Percentiles rank a stretch among this genome's conserved stretches.
phyloP scores from a whole-genome alignment of 441 rosid species.

The Syzygium malaccense region DNA sequence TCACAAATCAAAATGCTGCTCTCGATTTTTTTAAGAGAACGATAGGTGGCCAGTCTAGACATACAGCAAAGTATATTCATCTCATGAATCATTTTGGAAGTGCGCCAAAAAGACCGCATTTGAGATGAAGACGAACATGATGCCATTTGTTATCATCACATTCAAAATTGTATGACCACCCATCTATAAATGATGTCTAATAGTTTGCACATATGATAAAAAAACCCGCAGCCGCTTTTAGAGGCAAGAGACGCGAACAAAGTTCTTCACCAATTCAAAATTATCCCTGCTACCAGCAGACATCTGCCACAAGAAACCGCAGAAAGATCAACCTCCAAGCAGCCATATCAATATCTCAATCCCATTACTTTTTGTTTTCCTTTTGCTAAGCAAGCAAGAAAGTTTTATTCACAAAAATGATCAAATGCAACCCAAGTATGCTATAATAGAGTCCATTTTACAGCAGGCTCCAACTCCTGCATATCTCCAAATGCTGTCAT shows the following conservation, averaged over 20 bases:
- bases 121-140: neutral
- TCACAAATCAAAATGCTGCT: neutral
- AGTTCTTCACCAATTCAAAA: neutral
- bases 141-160: neutral
- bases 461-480: neutral
- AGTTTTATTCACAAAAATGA: neutral
- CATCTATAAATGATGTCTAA: neutral
- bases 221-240: neutral
- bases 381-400: neutral
- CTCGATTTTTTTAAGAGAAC: neutral
- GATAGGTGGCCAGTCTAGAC: neutral
- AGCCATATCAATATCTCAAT: neutral
- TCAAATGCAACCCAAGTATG: neutral
- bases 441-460: neutral
- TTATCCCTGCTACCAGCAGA: neutral
- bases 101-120: neutral
- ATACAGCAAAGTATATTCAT: neutral
- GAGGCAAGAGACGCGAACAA: neutral
- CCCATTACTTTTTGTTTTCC: neutral
- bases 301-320: neutral
- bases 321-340: neutral
- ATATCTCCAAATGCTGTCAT: neutral
- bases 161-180: neutral
- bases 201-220: neutral
- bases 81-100: neutral